phyloP scores from a whole-genome alignment of 1,284 basidiomycete genomes.

The Neolentinus lepideus region DNA sequence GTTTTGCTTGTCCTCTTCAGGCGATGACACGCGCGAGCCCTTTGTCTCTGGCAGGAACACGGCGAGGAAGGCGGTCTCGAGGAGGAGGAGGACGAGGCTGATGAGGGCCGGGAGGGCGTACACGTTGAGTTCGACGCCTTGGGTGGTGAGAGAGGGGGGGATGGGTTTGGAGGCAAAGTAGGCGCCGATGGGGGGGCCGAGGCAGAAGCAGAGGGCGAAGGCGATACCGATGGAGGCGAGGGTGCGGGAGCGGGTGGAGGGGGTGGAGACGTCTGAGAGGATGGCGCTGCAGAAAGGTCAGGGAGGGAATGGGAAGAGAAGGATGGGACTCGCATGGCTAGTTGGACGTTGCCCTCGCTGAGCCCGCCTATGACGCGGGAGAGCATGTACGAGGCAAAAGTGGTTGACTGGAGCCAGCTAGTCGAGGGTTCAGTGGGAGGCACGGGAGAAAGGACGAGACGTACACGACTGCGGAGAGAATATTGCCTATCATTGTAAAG shows the following conservation, averaged over 20 bases:
- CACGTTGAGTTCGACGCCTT: constrained; percentile 72
- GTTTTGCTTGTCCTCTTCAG: constrained; percentile 8
- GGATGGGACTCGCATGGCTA: constrained; percentile 56
- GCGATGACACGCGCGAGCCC: constrained; percentile 15
- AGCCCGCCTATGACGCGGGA: constrained; percentile 84
- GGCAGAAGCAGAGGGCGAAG: constrained; percentile 88
- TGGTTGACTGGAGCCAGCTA: constrained; percentile 84
- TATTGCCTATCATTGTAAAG: constrained; percentile 86
- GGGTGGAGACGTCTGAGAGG: constrained; percentile 80
- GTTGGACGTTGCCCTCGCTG: constrained; percentile 82
- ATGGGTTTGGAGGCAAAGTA: constrained; percentile 73
- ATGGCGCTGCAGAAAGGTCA: constrained; percentile 54
- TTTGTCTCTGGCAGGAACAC: constrained; percentile 75
- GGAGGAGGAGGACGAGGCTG: constrained; percentile 62
- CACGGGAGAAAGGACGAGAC: constrained; percentile 20
- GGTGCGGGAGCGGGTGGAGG: constrained; percentile 70
- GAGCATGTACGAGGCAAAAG: constrained; percentile 83
- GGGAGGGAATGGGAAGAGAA: constrained; percentile 3
- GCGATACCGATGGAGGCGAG: constrained; percentile 92
- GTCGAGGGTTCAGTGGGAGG: neutral
- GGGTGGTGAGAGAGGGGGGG: constrained; percentile 44
- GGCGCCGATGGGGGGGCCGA: constrained; percentile 78
- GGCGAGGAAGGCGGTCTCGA: constrained; percentile 68
- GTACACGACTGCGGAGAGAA: constrained; percentile 75
- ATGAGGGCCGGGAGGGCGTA: constrained; percentile 81